These are phyloP conservation scores for Rhizophagus prolifer DNA, from an alignment of 192 early-diverging fungal species.

Conservation along the genomic window DNA sequence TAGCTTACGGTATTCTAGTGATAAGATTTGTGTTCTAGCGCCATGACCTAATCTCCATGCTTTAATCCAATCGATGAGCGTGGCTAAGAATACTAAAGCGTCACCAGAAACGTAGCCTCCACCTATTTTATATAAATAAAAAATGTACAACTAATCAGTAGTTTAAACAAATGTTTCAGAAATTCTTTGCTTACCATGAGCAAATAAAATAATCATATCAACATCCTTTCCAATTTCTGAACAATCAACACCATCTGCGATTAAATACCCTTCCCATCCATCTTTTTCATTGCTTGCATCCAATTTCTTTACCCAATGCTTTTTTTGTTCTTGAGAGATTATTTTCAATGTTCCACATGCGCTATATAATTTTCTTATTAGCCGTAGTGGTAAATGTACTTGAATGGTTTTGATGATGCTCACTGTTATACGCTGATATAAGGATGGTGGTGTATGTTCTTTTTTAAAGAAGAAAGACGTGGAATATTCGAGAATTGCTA, in stretches of 20 bases:
- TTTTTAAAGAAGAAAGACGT: neutral
- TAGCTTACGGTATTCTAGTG: slow-evolving; percentile 21
- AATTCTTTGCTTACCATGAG: slow-evolving; percentile 23
- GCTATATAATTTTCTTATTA: neutral
- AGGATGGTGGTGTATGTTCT: neutral
- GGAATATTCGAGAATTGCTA: neutral
- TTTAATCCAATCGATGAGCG: slow-evolving; percentile 20
- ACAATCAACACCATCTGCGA: slow-evolving; percentile 1
- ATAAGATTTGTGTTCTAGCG: slow-evolving; percentile 18
- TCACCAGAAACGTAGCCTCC: slow-evolving; percentile 2
- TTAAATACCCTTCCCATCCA: slow-evolving; percentile 12
- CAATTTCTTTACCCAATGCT: slow-evolving; percentile 13
- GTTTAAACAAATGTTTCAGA: neutral
- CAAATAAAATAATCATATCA: slow-evolving; percentile 22
- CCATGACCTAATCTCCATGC: slow-evolving; percentile 10
- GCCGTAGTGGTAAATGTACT: neutral
- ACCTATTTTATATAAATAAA: neutral
- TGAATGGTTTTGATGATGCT: neutral
- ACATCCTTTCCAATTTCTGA: slow-evolving; percentile 16
- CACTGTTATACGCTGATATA: neutral
- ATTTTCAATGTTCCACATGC: neutral
- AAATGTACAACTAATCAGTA: neutral
- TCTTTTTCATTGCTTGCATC: neutral
- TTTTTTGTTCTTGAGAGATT: neutral
- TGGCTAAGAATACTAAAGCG: neutral